A percentile compares a stretch with the other conserved stretches of the same genome.
phyloP scores from a whole-genome alignment of 768 basidiomycete genomes.

The Cyclocybe cylindracea region DNA sequence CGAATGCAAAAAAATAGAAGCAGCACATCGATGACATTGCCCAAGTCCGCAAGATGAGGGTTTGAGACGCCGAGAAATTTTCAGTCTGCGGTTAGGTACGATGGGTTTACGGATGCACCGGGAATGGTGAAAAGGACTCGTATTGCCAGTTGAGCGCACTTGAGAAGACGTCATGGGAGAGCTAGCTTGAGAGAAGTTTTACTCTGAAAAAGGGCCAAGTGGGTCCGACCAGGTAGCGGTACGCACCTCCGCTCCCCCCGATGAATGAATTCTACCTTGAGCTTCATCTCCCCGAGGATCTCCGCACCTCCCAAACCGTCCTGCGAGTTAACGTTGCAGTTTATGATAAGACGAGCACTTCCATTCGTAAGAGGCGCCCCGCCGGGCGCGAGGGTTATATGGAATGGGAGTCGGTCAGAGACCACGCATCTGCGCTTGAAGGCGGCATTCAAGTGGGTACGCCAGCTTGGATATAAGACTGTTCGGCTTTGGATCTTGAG shows the following conservation, averaged over 20 bases:
- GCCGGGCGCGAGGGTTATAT: constrained; percentile 72
- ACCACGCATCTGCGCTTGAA: constrained; percentile 75
- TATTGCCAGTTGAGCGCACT: constrained; percentile 74
- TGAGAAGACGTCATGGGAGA: constrained; percentile 70
- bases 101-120: constrained; percentile 63
- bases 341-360: constrained; percentile 76
- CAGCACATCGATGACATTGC: constrained; percentile 75
- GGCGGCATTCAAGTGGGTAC: constrained; percentile 54
- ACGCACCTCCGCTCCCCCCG: constrained; percentile 47
- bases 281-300: constrained; percentile 73
- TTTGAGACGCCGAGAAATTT: constrained; percentile 75
- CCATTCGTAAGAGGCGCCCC: constrained; percentile 83
- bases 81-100: constrained; percentile 58
- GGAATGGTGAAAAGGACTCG: constrained; percentile 70
- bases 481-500: constrained; percentile 75
- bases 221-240: constrained; percentile 75
- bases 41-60: constrained; percentile 74
- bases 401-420: constrained; percentile 62
- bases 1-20: constrained; percentile 78
- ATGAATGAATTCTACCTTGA: constrained; percentile 71
- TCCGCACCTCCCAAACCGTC: constrained; percentile 72
- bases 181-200: constrained; percentile 43
- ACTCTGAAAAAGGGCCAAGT: constrained; percentile 2
- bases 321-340: constrained; percentile 40
- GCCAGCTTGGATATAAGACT: constrained; percentile 71